Base-by-base conservation (phyloP, 2,329 filamentous ascomycete species). In the Aspergillus fijiensis region DNA sequence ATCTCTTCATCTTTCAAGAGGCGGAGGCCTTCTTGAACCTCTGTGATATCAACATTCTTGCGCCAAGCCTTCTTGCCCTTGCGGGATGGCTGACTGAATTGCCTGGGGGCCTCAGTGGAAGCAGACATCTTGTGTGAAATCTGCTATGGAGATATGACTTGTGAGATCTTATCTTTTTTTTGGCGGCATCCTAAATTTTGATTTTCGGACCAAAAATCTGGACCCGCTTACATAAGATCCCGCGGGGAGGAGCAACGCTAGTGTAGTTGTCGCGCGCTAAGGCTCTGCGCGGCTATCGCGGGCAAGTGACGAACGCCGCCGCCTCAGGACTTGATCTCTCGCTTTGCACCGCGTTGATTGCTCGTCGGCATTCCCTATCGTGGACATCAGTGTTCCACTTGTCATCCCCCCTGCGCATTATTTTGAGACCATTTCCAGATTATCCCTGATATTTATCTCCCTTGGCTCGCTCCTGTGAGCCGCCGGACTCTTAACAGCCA, bases 61-160 rank as follows among this genome's bases (percentile, higher is more conserved):
- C 95, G 86, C 95, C 95, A 99, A 33, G 95, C 94, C 81, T 96
- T 98, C 80, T 98, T 98, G 70, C 96, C 95, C 76, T 99, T 99
- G 74, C 95, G 85, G 5, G 94, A 98, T 27, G 92, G 87, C 77
- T 99, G 95, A 65, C 86, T 92, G 78, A 89, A 87, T 67, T 96
- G 91, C 64, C 88, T 87, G 11, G 92, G 93, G 19, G 91, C 89
- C 53, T 72, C 68, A 29, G 73, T 60, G 29, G 65, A 63, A n/a
- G 69, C 61, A 53, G 76, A 72, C 76, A 78, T 78, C 48, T 54
- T 67, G 57, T 54, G 39, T 54, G 39, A 27, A 45, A 45, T 47
- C 50, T 56, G 23, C n/a, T 62, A 59, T 66, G 62, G 58, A 62
- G 19, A 65, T 60, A 57, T 57, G 48, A 50, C 27, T n/a, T n/a